Conservation (phyloP, 2,329 filamentous ascomycete genomes). For the Aphanoascus verrucosus region DNA sequence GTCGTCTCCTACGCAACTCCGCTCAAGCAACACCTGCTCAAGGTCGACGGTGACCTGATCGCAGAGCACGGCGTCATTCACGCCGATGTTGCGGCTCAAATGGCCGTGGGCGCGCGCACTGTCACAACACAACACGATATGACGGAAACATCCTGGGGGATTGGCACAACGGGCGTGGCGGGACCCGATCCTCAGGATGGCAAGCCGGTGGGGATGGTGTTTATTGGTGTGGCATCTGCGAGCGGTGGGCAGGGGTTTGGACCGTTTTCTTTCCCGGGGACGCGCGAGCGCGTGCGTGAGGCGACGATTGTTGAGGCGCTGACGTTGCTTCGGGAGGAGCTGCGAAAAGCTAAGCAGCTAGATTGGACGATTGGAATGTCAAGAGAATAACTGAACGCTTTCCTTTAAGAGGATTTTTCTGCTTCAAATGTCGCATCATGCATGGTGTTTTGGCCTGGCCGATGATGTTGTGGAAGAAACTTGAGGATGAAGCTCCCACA, state of each 20-base stretch:
- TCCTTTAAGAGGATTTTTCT: too few species aligned
- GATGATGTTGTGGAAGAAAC: too few species aligned
- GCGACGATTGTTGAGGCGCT: slow-evolving; percentile 12
- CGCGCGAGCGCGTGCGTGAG: slow-evolving; percentile 6
- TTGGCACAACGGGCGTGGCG: slow-evolving; percentile 10
- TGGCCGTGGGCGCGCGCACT: slow-evolving; percentile 8
- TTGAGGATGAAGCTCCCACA: too few species aligned
- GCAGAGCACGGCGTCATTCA: slow-evolving; percentile 11
- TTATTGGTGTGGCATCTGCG: slow-evolving; percentile 11
- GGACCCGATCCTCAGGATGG: slow-evolving; percentile 11
- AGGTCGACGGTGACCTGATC: slow-evolving; percentile 10
- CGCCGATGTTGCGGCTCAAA: slow-evolving; percentile 9
- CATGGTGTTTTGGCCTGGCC: too few species aligned
- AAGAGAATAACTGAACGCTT: too few species aligned
- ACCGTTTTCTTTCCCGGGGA: slow-evolving; percentile 9
- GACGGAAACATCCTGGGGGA: slow-evolving; percentile 8
- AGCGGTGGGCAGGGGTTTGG: slow-evolving; percentile 8
- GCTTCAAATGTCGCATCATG: too few species aligned
- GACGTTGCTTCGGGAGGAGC: slow-evolving; percentile 8
- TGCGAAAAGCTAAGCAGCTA: slow-evolving; percentile 1
- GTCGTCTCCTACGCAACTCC: slow-evolving; percentile 12
- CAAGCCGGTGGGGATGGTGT: slow-evolving; percentile 12
- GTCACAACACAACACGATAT: slow-evolving; percentile 6
- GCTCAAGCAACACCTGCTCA: slow-evolving; percentile 10
- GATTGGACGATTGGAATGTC: background rate